phyloP scores from a whole-genome alignment of 768 basidiomycete genomes.

The Ramaria sp. region DNA sequence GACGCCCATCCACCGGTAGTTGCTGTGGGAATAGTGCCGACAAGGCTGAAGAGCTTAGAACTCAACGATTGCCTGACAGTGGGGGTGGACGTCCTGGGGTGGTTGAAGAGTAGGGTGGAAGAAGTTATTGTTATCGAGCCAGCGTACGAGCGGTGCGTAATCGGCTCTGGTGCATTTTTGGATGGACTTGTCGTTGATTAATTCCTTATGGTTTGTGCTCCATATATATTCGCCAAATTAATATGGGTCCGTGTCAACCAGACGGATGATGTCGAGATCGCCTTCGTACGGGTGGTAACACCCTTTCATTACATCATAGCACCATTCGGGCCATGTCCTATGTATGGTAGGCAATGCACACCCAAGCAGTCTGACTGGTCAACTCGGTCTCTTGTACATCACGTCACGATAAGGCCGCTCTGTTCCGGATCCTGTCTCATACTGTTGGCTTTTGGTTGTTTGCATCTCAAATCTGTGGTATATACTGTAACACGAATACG shows the following conservation, averaged over 20 bases:
- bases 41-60: constrained; percentile 47
- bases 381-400: background rate
- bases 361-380: background rate
- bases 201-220: background rate
- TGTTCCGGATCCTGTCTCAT: background rate
- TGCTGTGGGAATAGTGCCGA: constrained; percentile 39
- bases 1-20: constrained; percentile 18
- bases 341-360: background rate
- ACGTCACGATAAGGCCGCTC: background rate
- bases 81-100: constrained; percentile 59
- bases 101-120: constrained; percentile 52
- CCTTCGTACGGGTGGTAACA: constrained; percentile 1
- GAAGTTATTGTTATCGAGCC: constrained; percentile 56
- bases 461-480: background rate
- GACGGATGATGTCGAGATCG: background rate
- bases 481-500: background rate
- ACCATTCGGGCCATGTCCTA: background rate
- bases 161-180: constrained; percentile 1
- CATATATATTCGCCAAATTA: background rate
- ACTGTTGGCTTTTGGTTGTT: background rate
- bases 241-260: background rate
- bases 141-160: constrained; percentile 31
- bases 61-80: constrained; percentile 55
- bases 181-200: constrained; percentile 2
- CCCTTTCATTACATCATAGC: background rate